Base-by-base conservation (phyloP, 768 basidiomycete species). In the Dentipellis fragilis region DNA sequence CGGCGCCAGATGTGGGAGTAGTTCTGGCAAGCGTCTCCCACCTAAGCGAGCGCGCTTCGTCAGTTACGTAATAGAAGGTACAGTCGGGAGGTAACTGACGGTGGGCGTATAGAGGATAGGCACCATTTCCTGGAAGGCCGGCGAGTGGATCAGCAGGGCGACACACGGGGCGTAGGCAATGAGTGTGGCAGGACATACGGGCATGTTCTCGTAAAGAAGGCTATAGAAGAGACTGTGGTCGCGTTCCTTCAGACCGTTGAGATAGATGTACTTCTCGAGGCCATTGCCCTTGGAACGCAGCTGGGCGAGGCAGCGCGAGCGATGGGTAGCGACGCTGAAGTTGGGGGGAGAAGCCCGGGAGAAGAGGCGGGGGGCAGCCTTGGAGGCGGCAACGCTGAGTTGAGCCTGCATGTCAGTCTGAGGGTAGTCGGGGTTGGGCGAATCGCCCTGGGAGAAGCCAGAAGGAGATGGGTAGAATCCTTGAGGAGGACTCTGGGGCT, bases 61-160 rank as follows among this genome's bases (percentile, higher is more conserved):
- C 10, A 8, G 19, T n/a, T 37, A 47, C 17, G 52, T 22, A 29
- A 47, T 4, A 12, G 11, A 19, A 4, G 17, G 19, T 36, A 29
- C 17, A 38, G 19, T 35, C 22, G 48, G 48, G 40, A 42, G 29
- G 89, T 92, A 88, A 22, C 92, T 92, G 35, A 95, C 91, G 9
- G 89, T 91, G 0, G 93, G 93, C 2, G 93, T 95, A 67, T 95
- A 95, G 53, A 95, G 86, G 46, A 94, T 77, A 6, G 93, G 92
- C 11, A 76, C 78, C 57, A 83, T 71, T 65, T 79, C 80, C 75
- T 78, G 62, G 10, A 42, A 35, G 58, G 16, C 14, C 42, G 42
- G 54, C 10, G n/a, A 22, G 7, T 17, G n/a, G 38, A 48, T 38
- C 19, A 23, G 51, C 17, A 39, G 50, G 12, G 21, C 34, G 8